These are phyloP conservation scores for Boletus bicolor DNA, from an alignment of 768 basidiomycete genomes.

Conservation along the genomic window DNA sequence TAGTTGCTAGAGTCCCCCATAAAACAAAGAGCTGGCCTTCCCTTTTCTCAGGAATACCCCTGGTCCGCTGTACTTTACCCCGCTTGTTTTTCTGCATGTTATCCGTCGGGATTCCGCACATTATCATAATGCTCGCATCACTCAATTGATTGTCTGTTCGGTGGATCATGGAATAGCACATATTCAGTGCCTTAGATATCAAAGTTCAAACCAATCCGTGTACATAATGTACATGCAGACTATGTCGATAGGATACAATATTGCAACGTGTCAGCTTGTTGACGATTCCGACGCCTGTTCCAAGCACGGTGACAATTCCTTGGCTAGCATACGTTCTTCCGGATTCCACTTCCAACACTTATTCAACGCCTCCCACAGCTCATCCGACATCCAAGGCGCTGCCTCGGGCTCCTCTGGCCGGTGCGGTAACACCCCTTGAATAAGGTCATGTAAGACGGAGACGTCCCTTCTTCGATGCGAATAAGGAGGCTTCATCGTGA, in stretches of 20 bases:
- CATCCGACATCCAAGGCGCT: slow-evolving; percentile 42
- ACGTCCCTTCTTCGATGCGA: slow-evolving; percentile 48
- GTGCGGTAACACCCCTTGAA: slow-evolving; percentile 37
- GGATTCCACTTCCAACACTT: slow-evolving; percentile 45
- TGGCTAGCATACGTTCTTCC: slow-evolving; percentile 40
- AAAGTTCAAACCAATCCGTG: not conserved
- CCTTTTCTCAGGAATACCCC: slow-evolving; percentile 35
- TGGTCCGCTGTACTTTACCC: slow-evolving; percentile 42
- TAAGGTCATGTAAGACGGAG: slow-evolving; percentile 46
- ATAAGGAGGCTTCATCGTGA: slow-evolving; percentile 52
- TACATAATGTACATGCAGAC: slow-evolving; percentile 6
- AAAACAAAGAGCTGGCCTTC: slow-evolving; percentile 37
- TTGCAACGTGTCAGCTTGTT: not conserved
- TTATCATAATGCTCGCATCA: slow-evolving; percentile 39
- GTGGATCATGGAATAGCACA: slow-evolving; percentile 7
- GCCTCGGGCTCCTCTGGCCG: slow-evolving; percentile 38
- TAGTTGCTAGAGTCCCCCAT: slow-evolving; percentile 27
- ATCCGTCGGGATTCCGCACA: slow-evolving; percentile 35
- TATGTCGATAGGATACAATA: not conserved
- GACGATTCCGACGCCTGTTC: slow-evolving; percentile 7
- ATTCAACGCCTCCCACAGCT: slow-evolving; percentile 44
- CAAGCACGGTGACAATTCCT: slow-evolving; percentile 27
- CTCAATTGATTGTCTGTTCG: slow-evolving; percentile 24
- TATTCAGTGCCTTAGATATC: not conserved
- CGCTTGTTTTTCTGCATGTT: slow-evolving; percentile 32